Percentiles rank a stretch among this genome's conserved stretches.
Conservation (phyloP, 2,329 filamentous ascomycete genomes). For the Diplocarpon mali region DNA sequence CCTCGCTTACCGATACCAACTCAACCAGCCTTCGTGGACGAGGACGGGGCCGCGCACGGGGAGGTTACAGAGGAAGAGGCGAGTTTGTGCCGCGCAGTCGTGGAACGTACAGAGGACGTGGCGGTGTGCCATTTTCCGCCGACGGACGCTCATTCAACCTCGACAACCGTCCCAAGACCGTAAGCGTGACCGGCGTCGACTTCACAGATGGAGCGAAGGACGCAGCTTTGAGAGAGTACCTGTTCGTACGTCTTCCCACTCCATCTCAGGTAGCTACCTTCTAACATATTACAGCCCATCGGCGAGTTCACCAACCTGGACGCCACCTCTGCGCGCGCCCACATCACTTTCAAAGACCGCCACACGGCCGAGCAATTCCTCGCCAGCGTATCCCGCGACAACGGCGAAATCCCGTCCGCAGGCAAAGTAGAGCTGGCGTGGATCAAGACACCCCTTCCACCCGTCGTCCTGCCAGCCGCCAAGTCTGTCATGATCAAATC, state of each 20-base stretch:
- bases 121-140: conserved; percentile 27
- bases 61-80: conserved; percentile 30
- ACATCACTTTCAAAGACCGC: conserved; percentile 55
- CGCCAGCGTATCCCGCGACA: conserved; percentile 31
- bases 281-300: conserved; percentile 36
- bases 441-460: conserved; percentile 31
- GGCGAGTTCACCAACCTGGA: conserved; percentile 52
- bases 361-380: conserved; percentile 62
- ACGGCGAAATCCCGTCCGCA: conserved; percentile 49
- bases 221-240: conserved; percentile 58
- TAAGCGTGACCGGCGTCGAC: conserved; percentile 53
- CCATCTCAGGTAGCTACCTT: background rate
- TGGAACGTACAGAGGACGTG: conserved; percentile 37
- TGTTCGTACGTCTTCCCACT: conserved; percentile 44
- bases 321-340: conserved; percentile 34
- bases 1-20: conserved; percentile 34
- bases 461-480: conserved; percentile 11
- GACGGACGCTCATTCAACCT: conserved; percentile 45
- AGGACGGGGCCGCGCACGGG: conserved; percentile 31
- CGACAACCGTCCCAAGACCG: conserved; percentile 63
- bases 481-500: conserved; percentile 5
- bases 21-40: conserved; percentile 32
- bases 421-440: conserved; percentile 56
- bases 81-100: conserved; percentile 30
- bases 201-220: conserved; percentile 52